Evolutionary conservation across 768 basidiomycete genomes (phyloP).

Genomic region (Mrakia hoshinonis): DNA sequence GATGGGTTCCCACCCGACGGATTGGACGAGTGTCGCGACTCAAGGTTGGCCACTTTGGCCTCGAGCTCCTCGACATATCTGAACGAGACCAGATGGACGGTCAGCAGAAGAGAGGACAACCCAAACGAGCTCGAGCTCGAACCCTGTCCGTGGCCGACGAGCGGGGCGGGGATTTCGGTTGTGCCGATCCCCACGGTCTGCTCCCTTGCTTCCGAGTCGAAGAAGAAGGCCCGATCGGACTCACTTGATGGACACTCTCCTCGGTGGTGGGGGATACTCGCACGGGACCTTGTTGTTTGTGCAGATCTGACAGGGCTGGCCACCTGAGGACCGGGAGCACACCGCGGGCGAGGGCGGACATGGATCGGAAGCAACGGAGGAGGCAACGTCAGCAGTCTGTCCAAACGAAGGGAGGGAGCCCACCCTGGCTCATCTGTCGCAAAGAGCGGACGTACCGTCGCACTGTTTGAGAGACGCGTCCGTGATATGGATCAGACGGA

Average conservation of each 20-base stretch:
- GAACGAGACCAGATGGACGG: background rate
- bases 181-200: background rate
- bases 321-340: background rate
- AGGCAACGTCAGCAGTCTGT: background rate
- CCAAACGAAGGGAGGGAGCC: background rate
- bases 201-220: background rate
- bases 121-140: background rate
- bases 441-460: background rate
- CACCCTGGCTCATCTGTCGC: too few species aligned
- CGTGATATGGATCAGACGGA: background rate
- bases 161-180: too few species aligned
- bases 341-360: background rate
- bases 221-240: background rate
- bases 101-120: too few species aligned
- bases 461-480: background rate
- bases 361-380: background rate
- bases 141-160: background rate
- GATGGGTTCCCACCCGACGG: background rate
- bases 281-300: conserved; percentile 1
- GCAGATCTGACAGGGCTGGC: background rate
- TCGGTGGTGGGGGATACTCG: conserved; percentile 5
- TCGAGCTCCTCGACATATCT: conserved; percentile 19
- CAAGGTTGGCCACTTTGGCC: background rate
- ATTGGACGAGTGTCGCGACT: background rate
- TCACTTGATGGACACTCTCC: conserved; percentile 14